A percentile compares a stretch with the other conserved stretches of the same genome.
Conservation (phyloP, 306 rosid genomes). For the Canavalia gladiata region DNA sequence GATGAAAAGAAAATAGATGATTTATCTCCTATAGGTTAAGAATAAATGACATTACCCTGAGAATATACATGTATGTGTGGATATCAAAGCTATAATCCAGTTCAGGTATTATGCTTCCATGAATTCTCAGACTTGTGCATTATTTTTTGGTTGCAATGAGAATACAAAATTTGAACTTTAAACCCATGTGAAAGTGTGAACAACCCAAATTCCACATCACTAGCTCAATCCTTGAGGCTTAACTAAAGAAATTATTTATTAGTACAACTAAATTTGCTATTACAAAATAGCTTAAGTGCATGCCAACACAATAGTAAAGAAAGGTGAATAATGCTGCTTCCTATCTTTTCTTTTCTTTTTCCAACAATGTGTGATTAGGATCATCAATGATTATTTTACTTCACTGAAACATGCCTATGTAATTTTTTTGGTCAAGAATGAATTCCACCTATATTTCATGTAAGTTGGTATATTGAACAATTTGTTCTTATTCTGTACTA, state of each 20-base stretch:
- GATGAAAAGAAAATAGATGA: slow-evolving; percentile 2
- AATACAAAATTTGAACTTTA: neutral
- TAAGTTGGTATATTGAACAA: neutral
- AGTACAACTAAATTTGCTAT: slow-evolving; percentile 16
- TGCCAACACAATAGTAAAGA: slow-evolving; percentile 21
- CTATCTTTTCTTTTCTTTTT: neutral
- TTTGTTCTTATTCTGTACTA: slow-evolving; percentile 21
- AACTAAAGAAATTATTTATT: slow-evolving; percentile 5
- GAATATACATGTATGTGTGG: neutral
- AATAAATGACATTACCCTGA: neutral
- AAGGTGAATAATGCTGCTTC: neutral
- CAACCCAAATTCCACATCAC: neutral
- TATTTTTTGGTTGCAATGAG: slow-evolving; percentile 11
- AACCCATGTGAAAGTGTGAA: neutral
- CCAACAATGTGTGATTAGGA: slow-evolving; percentile 15
- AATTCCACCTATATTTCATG: slow-evolving; percentile 35
- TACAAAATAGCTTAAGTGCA: slow-evolving; percentile 14
- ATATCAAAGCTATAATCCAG: slow-evolving; percentile 16
- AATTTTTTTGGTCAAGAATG: neutral
- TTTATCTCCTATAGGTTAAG: neutral
- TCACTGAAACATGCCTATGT: slow-evolving; percentile 33
- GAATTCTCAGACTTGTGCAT: neutral
- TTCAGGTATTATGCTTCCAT: slow-evolving; percentile 25
- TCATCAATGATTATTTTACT: slow-evolving; percentile 16
- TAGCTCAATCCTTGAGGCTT: neutral